Base-by-base conservation (phyloP, 345 rosid genomes). In the Mallotus nudiflorus region DNA sequence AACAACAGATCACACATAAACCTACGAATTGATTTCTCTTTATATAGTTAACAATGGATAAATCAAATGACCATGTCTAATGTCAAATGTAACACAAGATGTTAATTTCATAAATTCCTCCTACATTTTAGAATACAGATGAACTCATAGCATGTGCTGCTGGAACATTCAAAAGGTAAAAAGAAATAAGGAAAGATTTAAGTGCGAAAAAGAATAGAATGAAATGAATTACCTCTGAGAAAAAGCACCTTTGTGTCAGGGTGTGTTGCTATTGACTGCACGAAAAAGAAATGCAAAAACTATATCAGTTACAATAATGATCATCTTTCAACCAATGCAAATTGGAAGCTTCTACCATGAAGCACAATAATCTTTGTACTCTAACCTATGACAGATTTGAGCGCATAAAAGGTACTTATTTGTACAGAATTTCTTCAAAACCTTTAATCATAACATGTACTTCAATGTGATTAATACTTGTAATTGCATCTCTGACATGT, bases 241-340 rank as follows among this genome's bases (percentile, higher is more conserved):
- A 87, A 80, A 66, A 33, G 42, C 75, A 5, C 55, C 72, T 75
- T 85, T 29, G 88, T 86, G 25, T 77, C 80, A 6, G 83, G 66
- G 74, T 90, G 92, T 68, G 84, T 61, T 49, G 96, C 96, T 61
- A 85, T 66, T 67, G 79, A 71, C 96, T 87, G 85, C 25, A 71
- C 37, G 42, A 66, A 29, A 37, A 19, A 65, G 39, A 20, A 3
- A 12, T 1, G 39, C 8, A 19, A 19, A 14, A 18, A 35, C n/a
- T n/a, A 31, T 20, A 50, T 51, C 24, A 68, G 31, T 4, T 64
- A 4, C 37, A n/a, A 40, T 39, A 52, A 55, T 28, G 7, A 50
- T 50, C 54, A 18, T 16, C 16, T 53, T 6, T 24, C 31, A 24
- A 53, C 19, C 60, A 27, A 55, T 13, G 27, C 35, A n/a, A 51